Conservation (phyloP, 179 eudicot genomes). For the Amaranthus tricolor region DNA sequence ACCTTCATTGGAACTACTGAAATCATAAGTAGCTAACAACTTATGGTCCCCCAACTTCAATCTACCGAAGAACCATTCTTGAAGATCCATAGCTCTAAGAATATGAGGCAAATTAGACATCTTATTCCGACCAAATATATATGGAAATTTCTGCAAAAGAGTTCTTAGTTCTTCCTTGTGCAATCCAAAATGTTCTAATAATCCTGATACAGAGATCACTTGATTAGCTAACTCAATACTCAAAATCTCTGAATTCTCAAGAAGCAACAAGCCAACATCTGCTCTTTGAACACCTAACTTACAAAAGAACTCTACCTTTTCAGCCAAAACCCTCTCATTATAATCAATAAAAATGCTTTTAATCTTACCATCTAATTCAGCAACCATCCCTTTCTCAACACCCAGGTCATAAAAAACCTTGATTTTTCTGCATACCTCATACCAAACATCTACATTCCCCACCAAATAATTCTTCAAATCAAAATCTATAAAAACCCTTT, state of each 20-base stretch:
- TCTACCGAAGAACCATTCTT: constrained; percentile 58
- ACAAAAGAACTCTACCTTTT: constrained; percentile 55
- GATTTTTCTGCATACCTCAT: constrained; percentile 50
- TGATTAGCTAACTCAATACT: constrained; percentile 38
- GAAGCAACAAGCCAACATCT: constrained; percentile 57
- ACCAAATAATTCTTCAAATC: constrained; percentile 35
- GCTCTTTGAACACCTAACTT: constrained; percentile 43
- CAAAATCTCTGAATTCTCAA: constrained; percentile 51
- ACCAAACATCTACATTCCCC: constrained; percentile 49
- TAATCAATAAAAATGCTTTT: constrained; percentile 41
- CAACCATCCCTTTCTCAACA: constrained; percentile 46
- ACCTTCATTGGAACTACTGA: constrained; percentile 38
- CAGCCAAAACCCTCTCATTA: constrained; percentile 44
- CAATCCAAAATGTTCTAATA: constrained; percentile 58
- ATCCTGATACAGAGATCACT: constrained; percentile 47
- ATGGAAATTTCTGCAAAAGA: constrained; percentile 36
- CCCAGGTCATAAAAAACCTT: constrained; percentile 61
- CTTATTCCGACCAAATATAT: constrained; percentile 61
- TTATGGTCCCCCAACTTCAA: constrained; percentile 42
- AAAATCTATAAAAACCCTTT: constrained; percentile 48
- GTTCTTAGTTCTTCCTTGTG: constrained; percentile 19
- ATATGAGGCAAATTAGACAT: constrained; percentile 58
- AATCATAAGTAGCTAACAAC: constrained; percentile 33
- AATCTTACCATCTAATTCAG: constrained; percentile 41
- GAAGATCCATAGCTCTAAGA: constrained; percentile 61